These are phyloP conservation scores for Neopestalotiopsis sp. DNA, from an alignment of 2,329 filamentous ascomycete genomes.

Conservation along the genomic window DNA sequence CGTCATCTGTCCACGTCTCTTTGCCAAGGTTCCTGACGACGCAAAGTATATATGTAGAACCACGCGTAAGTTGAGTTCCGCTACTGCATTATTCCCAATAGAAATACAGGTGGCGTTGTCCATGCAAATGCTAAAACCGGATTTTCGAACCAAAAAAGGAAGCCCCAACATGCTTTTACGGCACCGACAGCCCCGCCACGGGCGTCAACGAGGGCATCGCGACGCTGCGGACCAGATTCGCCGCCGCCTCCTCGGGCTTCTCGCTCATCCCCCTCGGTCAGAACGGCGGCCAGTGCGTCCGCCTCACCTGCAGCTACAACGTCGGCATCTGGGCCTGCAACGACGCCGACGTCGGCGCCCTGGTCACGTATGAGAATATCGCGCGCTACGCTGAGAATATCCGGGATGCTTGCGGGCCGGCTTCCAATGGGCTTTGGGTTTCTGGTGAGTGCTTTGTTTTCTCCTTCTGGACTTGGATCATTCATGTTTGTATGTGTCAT, in stretches of 20 bases:
- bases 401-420: not conserved
- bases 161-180: not conserved
- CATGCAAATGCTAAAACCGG: not conserved
- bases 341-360: not conserved
- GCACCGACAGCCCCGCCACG: not conserved
- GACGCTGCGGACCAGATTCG: not conserved
- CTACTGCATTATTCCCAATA: no score
- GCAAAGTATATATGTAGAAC: not conserved
- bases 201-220: not conserved
- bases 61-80: not conserved
- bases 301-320: not conserved
- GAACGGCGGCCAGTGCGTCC: not conserved
- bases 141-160: not conserved
- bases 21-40: not conserved
- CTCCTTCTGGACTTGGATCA: no score
- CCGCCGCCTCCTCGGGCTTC: not conserved
- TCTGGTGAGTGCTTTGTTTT: not conserved
- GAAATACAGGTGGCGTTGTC: no score
- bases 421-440: not conserved
- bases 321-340: slow-evolving; percentile 1
- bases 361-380: not conserved
- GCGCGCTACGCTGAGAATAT: not conserved
- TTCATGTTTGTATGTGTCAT: no score
- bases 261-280: not conserved
- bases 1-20: not conserved